A percentile compares a stretch with the other conserved stretches of the same genome.
phyloP scores from a whole-genome alignment of 495 filamentous ascomycete species.

The Penicillium silybi region DNA sequence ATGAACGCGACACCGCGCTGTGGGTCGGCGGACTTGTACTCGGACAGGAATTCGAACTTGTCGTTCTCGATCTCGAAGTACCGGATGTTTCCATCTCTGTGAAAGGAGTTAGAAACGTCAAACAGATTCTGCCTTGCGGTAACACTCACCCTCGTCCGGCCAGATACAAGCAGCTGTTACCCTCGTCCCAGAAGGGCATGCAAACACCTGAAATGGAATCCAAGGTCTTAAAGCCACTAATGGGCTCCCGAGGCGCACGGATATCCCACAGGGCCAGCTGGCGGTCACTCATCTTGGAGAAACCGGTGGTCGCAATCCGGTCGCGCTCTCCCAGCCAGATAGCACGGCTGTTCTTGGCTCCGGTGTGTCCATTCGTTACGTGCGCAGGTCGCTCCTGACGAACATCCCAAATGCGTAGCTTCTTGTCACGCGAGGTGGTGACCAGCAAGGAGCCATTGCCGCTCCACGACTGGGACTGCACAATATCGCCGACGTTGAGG shows the following conservation, averaged over 20 bases:
- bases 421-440: conserved; percentile 97
- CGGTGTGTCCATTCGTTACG: conserved; percentile 79
- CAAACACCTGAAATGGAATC: conserved; percentile 96
- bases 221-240: conserved; percentile 81
- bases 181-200: conserved; percentile 99
- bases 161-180: conserved; percentile 86
- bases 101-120: conserved; percentile 13
- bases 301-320: conserved; percentile 91
- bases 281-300: conserved; percentile 96
- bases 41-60: conserved; percentile 92
- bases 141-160: conserved; percentile 86
- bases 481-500: conserved; percentile 82
- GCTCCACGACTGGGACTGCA: conserved; percentile 95
- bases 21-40: conserved; percentile 92
- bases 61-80: conserved; percentile 97
- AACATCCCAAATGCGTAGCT: conserved; percentile 93
- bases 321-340: conserved; percentile 97
- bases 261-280: conserved; percentile 96
- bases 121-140: too few species aligned
- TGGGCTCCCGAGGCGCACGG: conserved; percentile 69
- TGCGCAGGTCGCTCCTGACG: conserved; percentile 85
- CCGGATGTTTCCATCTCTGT: conserved; percentile 93
- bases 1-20: conserved; percentile 94
- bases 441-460: conserved; percentile 84
- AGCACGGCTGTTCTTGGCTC: conserved; percentile 93